Evolutionary conservation across 306 rosid genomes (phyloP), one percentile per base, ranked within the genome.

Genomic region (Prunus armeniaca): DNA sequence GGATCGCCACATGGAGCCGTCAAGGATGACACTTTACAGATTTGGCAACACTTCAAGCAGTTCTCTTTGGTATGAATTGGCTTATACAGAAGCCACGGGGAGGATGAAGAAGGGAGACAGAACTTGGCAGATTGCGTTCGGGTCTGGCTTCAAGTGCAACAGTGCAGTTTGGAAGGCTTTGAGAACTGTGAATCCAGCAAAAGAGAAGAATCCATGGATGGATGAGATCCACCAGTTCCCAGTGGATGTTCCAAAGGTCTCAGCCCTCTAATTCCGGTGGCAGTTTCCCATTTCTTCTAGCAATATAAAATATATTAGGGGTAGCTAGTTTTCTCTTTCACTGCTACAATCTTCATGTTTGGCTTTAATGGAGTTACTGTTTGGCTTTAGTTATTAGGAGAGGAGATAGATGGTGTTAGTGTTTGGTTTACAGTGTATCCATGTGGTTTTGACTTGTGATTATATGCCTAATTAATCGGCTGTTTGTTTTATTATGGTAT

Each of bases 21-120:
- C 93, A 43, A 87, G 89, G 66, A 87, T 89, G 91, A 87, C 91
- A 2, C 93, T 89, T 52, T 52, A 79, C 79, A 78, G 91, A 51
- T 89, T 89, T 75, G 91, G 91, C 73, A 89, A 89, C 81, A 89
- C 93, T 72, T 87, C 93, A 1, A 89, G 91, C 74, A 89, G 88
- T 81, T 85, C 93, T 6, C 86, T 87, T 1, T 89, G 91, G 93
- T 85, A 77, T 43, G 93, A 87, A 76, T 61, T 89, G 79, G 91
- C 91, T 56, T 89, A 89, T 62, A 61, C 83, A 47, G 89, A 87
- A 79, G 84, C 89, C 50, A 87, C 78, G 78, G 91, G 89, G 47
- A 83, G 88, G 82, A 78, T 87, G 52, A 85, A 78, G 75, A 87
- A 80, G 58, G 91, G 93, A 32, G 89, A 87, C 74, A 81, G 88